Percentiles rank a stretch among this genome's conserved stretches.
phyloP scores from a whole-genome alignment of 139 green algal genomes.

The Picochlorum sp. region DNA sequence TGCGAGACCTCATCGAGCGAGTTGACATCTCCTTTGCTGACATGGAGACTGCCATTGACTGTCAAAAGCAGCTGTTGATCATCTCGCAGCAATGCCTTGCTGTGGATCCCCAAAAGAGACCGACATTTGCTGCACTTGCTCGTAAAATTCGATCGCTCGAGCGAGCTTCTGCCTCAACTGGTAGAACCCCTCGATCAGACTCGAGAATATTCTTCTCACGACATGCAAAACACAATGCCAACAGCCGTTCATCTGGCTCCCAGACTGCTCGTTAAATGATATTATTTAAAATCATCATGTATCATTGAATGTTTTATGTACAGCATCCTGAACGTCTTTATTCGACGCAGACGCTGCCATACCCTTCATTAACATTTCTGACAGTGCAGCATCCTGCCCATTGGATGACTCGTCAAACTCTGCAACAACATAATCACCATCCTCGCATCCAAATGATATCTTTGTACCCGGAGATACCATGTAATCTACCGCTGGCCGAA shows the following conservation, averaged over 20 bases:
- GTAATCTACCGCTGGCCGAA: constrained; percentile 17
- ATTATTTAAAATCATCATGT: not conserved
- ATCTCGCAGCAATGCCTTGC: constrained; percentile 18
- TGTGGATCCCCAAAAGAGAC: constrained; percentile 5
- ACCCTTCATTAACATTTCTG: constrained; percentile 15
- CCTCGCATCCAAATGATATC: not conserved
- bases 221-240: not conserved
- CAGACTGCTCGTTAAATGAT: not conserved
- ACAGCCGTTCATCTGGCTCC: no score
- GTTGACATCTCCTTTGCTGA: constrained; percentile 24
- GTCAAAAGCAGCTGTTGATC: constrained; percentile 18
- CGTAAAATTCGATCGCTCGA: not conserved
- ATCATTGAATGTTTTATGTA: not conserved
- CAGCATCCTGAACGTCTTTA: not conserved
- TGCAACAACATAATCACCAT: not conserved
- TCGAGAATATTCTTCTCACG: constrained; percentile 8
- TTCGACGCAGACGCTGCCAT: constrained; percentile 4
- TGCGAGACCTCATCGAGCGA: constrained; percentile 31
- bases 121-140: constrained; percentile 1
- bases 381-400: not conserved
- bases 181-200: constrained; percentile 2
- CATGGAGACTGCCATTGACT: constrained; percentile 22
- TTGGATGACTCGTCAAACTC: constrained; percentile 10
- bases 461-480: constrained; percentile 3
- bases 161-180: not conserved